Conservation (phyloP, 768 basidiomycete genomes). For the Gyrodon lividus region DNA sequence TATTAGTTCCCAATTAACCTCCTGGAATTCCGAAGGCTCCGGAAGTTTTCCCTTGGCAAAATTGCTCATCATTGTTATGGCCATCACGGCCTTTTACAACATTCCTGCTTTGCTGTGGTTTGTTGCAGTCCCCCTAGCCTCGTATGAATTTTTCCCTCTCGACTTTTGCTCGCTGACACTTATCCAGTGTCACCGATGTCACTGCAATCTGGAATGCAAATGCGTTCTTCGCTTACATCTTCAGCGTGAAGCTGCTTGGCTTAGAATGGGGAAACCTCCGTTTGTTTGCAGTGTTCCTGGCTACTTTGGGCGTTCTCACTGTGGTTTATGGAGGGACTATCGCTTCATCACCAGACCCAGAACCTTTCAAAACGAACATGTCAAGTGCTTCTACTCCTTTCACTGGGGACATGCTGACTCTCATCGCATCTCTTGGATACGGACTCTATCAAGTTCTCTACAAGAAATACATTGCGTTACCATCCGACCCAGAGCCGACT, state of each 20-base stretch:
- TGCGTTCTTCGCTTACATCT: conserved; percentile 87
- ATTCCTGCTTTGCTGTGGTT: conserved; percentile 76
- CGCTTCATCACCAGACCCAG: conserved; percentile 20
- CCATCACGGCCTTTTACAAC: conserved; percentile 47
- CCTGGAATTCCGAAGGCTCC: conserved; percentile 9
- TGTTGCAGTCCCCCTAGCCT: conserved; percentile 60
- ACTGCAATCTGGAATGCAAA: conserved; percentile 90
- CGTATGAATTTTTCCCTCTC: conserved; percentile 46
- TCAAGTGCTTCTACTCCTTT: conserved; percentile 49
- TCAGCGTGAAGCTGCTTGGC: conserved; percentile 71
- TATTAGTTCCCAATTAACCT: conserved; percentile 35
- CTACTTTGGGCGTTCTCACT: conserved; percentile 74
- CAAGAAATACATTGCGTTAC: conserved; percentile 73
- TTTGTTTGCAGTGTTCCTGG: conserved; percentile 71
- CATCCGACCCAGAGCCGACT: conserved; percentile 56
- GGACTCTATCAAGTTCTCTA: conserved; percentile 83
- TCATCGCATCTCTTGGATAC: conserved; percentile 69
- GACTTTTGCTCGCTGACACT: conserved; percentile 6
- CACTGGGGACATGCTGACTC: conserved; percentile 70
- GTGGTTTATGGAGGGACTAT: conserved; percentile 80
- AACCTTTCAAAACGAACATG: conserved; percentile 2
- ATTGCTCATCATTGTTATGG: conserved; percentile 34
- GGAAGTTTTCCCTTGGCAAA: conserved; percentile 26
- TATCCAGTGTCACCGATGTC: conserved; percentile 71
- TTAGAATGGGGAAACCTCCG: conserved; percentile 62